These are phyloP conservation scores for Colletotrichum aenigma DNA, from an alignment of 2,329 filamentous ascomycete genomes.

Conservation along the genomic window DNA sequence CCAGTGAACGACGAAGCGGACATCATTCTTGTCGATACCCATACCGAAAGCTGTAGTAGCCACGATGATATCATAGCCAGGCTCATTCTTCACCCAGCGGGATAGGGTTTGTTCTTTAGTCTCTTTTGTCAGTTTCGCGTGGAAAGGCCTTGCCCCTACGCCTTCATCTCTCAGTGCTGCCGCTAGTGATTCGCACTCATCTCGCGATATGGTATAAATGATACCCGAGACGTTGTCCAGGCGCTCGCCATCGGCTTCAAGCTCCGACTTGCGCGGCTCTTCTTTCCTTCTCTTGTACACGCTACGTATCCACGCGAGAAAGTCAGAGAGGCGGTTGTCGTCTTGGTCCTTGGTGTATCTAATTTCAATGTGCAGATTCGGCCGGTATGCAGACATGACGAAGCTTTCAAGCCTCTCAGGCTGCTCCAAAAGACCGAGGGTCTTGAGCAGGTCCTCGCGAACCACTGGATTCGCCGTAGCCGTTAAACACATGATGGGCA, in stretches of 20 bases:
- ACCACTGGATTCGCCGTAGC: conserved; percentile 87
- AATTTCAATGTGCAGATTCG: conserved; percentile 90
- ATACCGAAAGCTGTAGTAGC: conserved; percentile 97
- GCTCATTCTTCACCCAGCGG: conserved; percentile 74
- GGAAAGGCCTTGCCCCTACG: conserved; percentile 76
- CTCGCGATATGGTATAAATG: conserved; percentile 78
- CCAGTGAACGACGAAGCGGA: conserved; percentile 96
- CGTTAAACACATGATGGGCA: conserved; percentile 91
- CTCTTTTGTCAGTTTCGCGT: conserved; percentile 70
- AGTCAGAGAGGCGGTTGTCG: conserved; percentile 73
- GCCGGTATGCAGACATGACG: conserved; percentile 80
- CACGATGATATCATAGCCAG: conserved; percentile 88
- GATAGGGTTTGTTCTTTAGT: conserved; percentile 74
- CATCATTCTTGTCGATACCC: conserved; percentile 96
- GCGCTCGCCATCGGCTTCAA: conserved; percentile 58
- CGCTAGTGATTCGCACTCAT: conserved; percentile 76
- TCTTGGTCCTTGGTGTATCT: conserved; percentile 80
- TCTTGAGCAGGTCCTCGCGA: conserved; percentile 79
- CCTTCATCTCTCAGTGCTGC: conserved; percentile 68
- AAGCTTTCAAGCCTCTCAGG: conserved; percentile 72
- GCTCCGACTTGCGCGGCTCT: conserved; percentile 62
- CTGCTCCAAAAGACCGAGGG: conserved; percentile 68
- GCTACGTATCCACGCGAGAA: conserved; percentile 76
- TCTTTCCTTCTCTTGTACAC: conserved; percentile 72
- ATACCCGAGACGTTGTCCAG: conserved; percentile 74